Evolutionary conservation across 176 grass and related monocot genomes (phyloP), one percentile per base, ranked within the genome.

Genomic region (Cocos nucifera): DNA sequence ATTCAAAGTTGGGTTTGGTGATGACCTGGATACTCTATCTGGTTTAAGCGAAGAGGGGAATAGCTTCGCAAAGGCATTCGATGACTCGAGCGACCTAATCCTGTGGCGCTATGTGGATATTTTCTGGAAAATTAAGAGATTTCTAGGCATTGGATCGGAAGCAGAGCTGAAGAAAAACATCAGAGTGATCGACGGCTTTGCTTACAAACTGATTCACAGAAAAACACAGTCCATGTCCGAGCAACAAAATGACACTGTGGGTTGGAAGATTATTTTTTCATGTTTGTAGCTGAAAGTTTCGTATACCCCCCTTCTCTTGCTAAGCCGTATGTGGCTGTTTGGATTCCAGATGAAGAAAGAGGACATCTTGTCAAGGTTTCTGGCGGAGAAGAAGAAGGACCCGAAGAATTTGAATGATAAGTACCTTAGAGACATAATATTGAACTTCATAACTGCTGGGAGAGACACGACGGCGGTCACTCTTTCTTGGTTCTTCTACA

Each of bases 311-410:
- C 14, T 44, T 44, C 35, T 44, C 35, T 44, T 12, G 35, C 35
- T 44, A 44, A 44, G 9, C 7, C 14, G 2, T 44, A 14, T 44
- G 64, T 63, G 10, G 61, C 24, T 19, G 0, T 50, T 54, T 54
- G 54, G 23, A 49, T 80, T 65, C 49, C 56, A 65, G 50, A 75
- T 58, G 17, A 15, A 74, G 14, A 94, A 62, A 73, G 68, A 79
- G 25, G 85, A 95, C 53, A 88, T 95, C 19, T 29, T 95, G 14
- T 95, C 89, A 73, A 95, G 81, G 64, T 95, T 95, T 66, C 58
- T 95, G 51, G 28, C 64, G 57, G 77, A 76, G 75, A 88, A 67
- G 19, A 56, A 83, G 15, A 64, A 79, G 32, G 71, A 84, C 10
- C 70, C 85, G 17, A 53, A 68, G 54, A 81, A 50, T 0, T 75